Evolutionary conservation across 1,139 yeast genomes (phyloP), one percentile per base, ranked within the genome.

Genomic region (Suhomyces bribrorum): DNA sequence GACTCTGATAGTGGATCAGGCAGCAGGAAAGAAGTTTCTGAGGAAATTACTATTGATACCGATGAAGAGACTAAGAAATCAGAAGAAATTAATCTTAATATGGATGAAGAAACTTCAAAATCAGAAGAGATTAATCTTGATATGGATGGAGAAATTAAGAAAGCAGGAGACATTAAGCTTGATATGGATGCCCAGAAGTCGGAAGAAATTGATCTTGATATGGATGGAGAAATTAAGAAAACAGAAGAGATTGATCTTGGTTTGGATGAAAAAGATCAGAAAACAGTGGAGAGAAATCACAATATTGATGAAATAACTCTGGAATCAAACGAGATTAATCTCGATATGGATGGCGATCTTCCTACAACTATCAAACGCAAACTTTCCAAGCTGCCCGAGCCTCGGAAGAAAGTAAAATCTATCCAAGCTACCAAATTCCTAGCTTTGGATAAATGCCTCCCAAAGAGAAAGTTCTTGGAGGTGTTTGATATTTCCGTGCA

Each of bases 381-480:
- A 12, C 5, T 14, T 1, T 14, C 38, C 11, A 23, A 18, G 2
- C 11, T 8, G 11, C 3, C 8, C 23, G 23, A 20, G 5, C 23
- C 23, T 28, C 38, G 16, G 16, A 26, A 18, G 13, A 16, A n/a
- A 7, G 15, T 22, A 6, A 20, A 16, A 14, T 6, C 8, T 7
- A 9, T 26, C 5, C 12, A 14, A 7, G 22, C 30, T 2, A 85
- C 95, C 0, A 49, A 63, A 2, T 90, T 92, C 53, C 59, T 87
- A 18, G 95, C 97, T 0, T 69, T 92, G 14, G 97, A 90, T 57
- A 92, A 92, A 56, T 87, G 95, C 50, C 62, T 84, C 1, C 87
- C 87, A 0, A 62, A 69, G 12, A 66, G 94, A 12, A 54, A 66
- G 23, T 86, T 72, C 52, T 49, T 87, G 5, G 77, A 77, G 43